Evolutionary conservation across 176 grass and related monocot genomes (phyloP).

Genomic region (Avena eriantha): DNA sequence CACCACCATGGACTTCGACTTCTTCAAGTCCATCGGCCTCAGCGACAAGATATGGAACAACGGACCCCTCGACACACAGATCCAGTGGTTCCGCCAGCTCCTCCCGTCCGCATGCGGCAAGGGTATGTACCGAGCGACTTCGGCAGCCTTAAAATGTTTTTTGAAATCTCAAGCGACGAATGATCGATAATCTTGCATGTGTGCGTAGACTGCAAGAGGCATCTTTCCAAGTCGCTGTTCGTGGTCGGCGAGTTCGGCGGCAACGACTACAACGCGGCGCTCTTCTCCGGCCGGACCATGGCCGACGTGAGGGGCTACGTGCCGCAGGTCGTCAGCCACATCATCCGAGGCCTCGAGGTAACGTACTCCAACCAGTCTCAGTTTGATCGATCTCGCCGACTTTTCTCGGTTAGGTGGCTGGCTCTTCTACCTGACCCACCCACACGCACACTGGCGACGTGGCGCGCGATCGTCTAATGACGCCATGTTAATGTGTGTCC

Average conservation of each 20-base stretch:
- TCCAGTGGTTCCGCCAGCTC: conserved; percentile 70
- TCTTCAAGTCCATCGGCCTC: conserved; percentile 64
- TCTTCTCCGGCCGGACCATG: conserved; percentile 59
- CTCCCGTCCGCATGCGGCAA: conserved; percentile 58
- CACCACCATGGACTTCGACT: conserved; percentile 52
- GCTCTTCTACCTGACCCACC: too few species aligned
- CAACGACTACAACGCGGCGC: conserved; percentile 71
- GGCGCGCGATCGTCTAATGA: not conserved
- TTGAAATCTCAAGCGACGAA: not conserved
- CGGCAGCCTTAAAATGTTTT: too few species aligned
- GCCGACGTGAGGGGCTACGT: conserved; percentile 55
- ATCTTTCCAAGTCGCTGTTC: conserved; percentile 65
- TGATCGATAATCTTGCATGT: not conserved
- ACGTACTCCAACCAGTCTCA: not conserved
- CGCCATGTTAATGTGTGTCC: not conserved
- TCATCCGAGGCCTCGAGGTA: conserved; percentile 59
- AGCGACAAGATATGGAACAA: conserved; percentile 67
- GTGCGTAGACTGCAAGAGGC: conserved; percentile 47
- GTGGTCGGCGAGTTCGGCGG: conserved; percentile 76
- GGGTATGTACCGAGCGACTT: not conserved
- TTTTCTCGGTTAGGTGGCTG: not conserved
- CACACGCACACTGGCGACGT: not conserved
- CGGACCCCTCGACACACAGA: conserved; percentile 57
- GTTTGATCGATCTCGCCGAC: not conserved
- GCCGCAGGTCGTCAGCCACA: conserved; percentile 50